phyloP scores from a whole-genome alignment of 1,284 basidiomycete species.

The Volvariella volvacea region DNA sequence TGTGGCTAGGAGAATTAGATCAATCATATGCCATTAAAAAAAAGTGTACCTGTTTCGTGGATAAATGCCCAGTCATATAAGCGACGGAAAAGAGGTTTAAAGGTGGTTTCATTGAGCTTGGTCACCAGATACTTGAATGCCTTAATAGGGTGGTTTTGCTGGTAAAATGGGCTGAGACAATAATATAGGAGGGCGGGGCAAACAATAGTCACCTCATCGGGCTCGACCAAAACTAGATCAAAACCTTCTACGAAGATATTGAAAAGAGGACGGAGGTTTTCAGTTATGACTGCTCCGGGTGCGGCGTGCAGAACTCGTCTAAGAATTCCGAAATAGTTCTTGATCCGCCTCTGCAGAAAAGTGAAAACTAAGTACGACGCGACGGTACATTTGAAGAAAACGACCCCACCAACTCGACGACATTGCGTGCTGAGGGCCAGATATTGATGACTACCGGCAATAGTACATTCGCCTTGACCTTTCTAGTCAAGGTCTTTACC shows the following conservation, averaged over 20 bases:
- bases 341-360: constrained; percentile 24
- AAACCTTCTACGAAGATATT: constrained; percentile 81
- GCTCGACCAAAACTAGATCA: constrained; percentile 37
- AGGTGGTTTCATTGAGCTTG: constrained; percentile 90
- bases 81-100: constrained; percentile 89
- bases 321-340: constrained; percentile 64
- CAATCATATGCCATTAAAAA: background rate
- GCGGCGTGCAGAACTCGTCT: constrained; percentile 62
- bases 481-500: constrained; percentile 61
- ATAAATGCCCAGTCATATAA: constrained; percentile 94
- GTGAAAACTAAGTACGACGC: constrained; percentile 1
- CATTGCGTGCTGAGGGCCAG: constrained; percentile 37
- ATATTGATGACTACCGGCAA: constrained; percentile 55
- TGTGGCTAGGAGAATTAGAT: background rate
- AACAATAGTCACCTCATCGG: constrained; percentile 25
- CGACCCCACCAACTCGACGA: constrained; percentile 28
- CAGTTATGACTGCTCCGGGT: constrained; percentile 57
- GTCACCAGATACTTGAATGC: constrained; percentile 88
- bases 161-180: too few species aligned
- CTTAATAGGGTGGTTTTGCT: constrained; percentile 33
- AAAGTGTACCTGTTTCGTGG: constrained; percentile 41
- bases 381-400: background rate
- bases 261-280: constrained; percentile 70
- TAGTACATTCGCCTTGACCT: constrained; percentile 59
- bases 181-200: too few species aligned